Evolutionary conservation across 345 rosid genomes (phyloP), one percentile per base, ranked within the genome.

Genomic region (Lagerstroemia speciosa): DNA sequence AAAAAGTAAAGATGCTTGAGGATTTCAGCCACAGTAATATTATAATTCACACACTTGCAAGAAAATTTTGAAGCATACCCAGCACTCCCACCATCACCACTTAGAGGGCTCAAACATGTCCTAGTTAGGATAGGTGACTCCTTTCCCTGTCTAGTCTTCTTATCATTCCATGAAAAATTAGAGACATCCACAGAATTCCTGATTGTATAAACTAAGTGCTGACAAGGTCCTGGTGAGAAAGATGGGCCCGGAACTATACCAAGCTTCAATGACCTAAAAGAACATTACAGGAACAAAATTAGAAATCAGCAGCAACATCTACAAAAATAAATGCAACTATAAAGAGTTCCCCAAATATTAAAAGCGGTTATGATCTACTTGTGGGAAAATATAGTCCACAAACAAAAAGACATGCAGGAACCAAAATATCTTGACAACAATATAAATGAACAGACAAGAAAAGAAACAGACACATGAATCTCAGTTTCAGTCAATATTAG

Each of bases 181-280:
- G 92, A 79, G 36, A 78, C 86, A 64, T 87, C 89, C 64, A 82
- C 78, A 15, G 89, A 82, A 63, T 81, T 85, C 80, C 84, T 80
- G 72, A 84, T 81, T 34, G 83, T 77, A 72, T 77, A 83, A 62
- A 82, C 93, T 71, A 82, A 69, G 6, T 85, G 82, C 76, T 82
- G 87, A 71, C 85, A 80, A 64, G 90, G 79, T 61, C 83, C 79
- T 73, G 77, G 80, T 37, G 81, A 78, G 31, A 74, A 53, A 32
- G 78, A 70, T 33, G 92, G 83, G 37, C 91, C 84, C 27, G 87
- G 84, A 75, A 89, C 88, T 73, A 89, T 43, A n/a, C 96, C 96
- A 72, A 92, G 89, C 79, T 85, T 88, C 74, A 92, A 83, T 55
- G 94, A 88, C 78, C 96, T 92, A 78, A 61, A 67, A 6, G 75